Evolutionary conservation across 169 alveolate species (phyloP).

Genomic region (Plasmodium vinckei): DNA sequence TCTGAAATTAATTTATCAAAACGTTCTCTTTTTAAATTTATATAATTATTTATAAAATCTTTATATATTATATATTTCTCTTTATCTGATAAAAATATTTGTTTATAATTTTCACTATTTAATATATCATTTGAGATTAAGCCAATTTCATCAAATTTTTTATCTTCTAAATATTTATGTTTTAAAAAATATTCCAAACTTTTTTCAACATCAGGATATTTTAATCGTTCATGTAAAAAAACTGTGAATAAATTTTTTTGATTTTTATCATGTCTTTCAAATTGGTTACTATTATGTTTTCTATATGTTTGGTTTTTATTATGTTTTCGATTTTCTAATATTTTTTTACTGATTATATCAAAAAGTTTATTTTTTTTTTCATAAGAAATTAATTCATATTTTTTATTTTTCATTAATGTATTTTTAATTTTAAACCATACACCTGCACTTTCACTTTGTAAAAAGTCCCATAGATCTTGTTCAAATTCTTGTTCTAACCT

Average conservation of each 20-base stretch:
- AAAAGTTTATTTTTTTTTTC: conserved; percentile 33
- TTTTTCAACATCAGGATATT: conserved; percentile 8
- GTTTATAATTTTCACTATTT: conserved; percentile 35
- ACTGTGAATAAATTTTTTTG: conserved; percentile 28
- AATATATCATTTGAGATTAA: conserved; percentile 8
- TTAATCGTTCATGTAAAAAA: conserved; percentile 40
- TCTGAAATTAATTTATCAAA: conserved; percentile 22
- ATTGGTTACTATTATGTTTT: not conserved
- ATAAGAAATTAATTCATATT: conserved; percentile 47
- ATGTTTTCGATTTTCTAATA: conserved; percentile 10
- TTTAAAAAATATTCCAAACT: conserved; percentile 10
- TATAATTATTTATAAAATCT: conserved; percentile 40
- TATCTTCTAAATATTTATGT: not conserved
- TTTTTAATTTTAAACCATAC: conserved; percentile 55
- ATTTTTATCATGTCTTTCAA: not conserved
- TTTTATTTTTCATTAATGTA: conserved; percentile 20
- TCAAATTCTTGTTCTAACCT: conserved; percentile 29
- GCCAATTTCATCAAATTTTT: conserved; percentile 16
- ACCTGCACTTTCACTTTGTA: conserved; percentile 18
- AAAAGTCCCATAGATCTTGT: not conserved
- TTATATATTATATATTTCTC: conserved; percentile 29
- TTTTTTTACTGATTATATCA: conserved; percentile 28
- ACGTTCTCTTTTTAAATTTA: conserved; percentile 23
- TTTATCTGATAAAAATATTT: conserved; percentile 8
- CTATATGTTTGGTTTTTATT: not conserved